phyloP scores from a whole-genome alignment of 306 rosid genomes.

The Dryas octopetala region DNA sequence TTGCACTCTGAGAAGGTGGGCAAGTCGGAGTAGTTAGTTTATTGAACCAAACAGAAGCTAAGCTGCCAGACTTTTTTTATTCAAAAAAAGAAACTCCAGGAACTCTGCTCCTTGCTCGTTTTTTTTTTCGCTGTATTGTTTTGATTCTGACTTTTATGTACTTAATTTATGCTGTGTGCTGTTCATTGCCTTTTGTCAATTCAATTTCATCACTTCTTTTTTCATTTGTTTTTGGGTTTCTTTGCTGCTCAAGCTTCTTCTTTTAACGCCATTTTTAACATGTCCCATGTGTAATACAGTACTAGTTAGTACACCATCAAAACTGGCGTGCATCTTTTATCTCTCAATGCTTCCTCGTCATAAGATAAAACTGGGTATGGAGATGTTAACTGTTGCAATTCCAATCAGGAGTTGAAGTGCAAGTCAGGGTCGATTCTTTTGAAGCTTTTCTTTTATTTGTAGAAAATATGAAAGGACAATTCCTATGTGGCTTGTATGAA shows the following conservation, averaged over 20 bases:
- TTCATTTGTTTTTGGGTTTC: conserved; percentile 11
- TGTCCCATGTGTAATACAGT: neutral
- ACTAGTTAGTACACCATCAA: neutral
- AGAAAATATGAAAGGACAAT: neutral
- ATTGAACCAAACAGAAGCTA: conserved; percentile 6
- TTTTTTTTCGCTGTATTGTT: conserved; percentile 44
- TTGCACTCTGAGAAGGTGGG: conserved; percentile 80
- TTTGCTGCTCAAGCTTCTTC: conserved; percentile 9
- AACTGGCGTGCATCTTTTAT: neutral
- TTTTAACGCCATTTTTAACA: neutral
- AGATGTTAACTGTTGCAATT: neutral
- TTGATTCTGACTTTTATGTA: conserved; percentile 46
- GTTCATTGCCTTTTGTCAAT: conserved; percentile 45
- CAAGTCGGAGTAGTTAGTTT: conserved; percentile 47
- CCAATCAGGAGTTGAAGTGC: neutral
- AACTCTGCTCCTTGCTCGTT: conserved; percentile 16
- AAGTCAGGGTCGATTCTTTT: neutral
- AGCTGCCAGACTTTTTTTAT: neutral
- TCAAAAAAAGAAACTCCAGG: neutral
- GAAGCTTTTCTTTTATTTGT: neutral
- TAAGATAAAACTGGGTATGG: neutral
- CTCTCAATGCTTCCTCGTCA: neutral
- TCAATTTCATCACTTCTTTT: conserved; percentile 38
- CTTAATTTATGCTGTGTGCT: conserved; percentile 57
- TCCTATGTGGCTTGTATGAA: neutral